Evolutionary conservation across 2,329 filamentous ascomycete species (phyloP), one percentile per base, ranked within the genome.

Genomic region (Penicillium sp.): DNA sequence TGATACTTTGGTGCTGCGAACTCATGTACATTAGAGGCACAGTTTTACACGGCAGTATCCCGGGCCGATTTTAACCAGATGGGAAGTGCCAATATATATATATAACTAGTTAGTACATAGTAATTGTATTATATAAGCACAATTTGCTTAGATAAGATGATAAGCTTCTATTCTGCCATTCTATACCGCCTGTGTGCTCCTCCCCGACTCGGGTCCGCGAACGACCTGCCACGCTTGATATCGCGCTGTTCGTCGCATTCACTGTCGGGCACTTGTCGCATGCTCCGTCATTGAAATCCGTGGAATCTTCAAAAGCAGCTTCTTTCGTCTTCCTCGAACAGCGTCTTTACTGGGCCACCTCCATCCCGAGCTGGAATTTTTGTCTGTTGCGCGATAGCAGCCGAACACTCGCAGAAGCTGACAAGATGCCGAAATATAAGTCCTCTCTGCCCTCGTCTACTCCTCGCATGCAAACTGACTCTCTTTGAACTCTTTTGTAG

Each of bases 381-480:
- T 53, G 51, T 58, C 48, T 48, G 33, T 52, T 51, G 60, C 51
- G 56, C 55, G 42, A 58, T 53, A 52, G 54, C 62, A 52, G 40
- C 54, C 46, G 45, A 58, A 40, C 43, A 51, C 53, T 56, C 49
- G 61, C 58, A 55, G 52, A 59, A 63, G 51, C 31, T 48, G 56
- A 60, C 81, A 89, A 82, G 62, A 93, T 94, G 90, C 90, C 89
- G 55, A 93, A 93, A 83, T 94, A 91, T 93, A 84, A 84, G 88
- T 83, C 28, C 46, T 42, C 58, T 55, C 57, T 33, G 28, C 48
- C 51, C 23, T 26, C 13, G 46, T 21, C 48, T 29, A 19, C 33
- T 8, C n/a, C 42, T 51, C 47, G 54, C 31, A 51, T 40, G 11
- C 16, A 50, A 59, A 58, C 74, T 81, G 73, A 79, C 75, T 64